Evolutionary conservation across 106 monocot species (phyloP), one percentile per base, ranked within the genome.

Genomic region (Amphibolis antarctica): DNA sequence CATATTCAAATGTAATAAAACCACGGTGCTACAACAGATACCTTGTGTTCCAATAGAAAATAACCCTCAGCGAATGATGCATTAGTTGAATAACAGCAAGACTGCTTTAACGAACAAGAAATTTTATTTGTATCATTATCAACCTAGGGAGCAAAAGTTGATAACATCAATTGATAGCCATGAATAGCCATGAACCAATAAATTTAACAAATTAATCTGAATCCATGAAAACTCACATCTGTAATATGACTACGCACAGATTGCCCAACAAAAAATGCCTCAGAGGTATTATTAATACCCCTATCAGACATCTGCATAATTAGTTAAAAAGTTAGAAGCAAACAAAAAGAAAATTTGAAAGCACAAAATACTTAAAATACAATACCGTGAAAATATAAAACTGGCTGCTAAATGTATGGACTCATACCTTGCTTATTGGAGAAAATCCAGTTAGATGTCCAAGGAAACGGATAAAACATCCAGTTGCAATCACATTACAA

Each of bases 391-490:
- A 59, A 18, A 45, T 50, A 51, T 30, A 42, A 18, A 49, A 46
- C 42, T 63, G 43, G 63, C 22, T 42, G 7, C 18, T 24, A 54
- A 52, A 71, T 26, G 29, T 4, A 43, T 24, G 4, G 20, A 29
- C 17, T 14, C 25, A 53, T 83, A 96, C 90, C 78, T 78, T 90
- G 60, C 69, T 67, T 74, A 84, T 74, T 14, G 84, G 78, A 58
- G 74, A 84, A 65, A 90, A 98, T 72, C 90, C 96, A 61, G 90
- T 98, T 55, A 98, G 74, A 44, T 73, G 79, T 44, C 96, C 96
- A 75, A 98, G 79, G 81, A 86, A 98, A 12, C 96, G 90, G 77
- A 98, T 80, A 73, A 98, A 98, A 54, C 86, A 90, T 11, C 96
- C 96, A 62, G 59, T 64, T 57, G 74, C 86, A 79, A 90, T 98